phyloP scores from a whole-genome alignment of 345 rosid genomes.

The Moringa oleifera region DNA sequence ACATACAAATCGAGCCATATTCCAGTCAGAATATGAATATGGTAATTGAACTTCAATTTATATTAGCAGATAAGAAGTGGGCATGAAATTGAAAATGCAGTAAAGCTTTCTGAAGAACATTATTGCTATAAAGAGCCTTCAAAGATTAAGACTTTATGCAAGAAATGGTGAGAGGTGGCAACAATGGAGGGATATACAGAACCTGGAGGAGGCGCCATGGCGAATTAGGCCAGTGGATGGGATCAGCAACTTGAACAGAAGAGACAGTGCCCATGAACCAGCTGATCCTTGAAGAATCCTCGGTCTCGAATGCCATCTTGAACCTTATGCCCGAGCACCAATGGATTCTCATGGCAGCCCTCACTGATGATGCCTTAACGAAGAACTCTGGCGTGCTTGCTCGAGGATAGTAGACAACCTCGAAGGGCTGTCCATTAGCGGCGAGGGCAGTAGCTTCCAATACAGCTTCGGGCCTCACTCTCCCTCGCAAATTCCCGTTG shows the following conservation, averaged over 20 bases:
- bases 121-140: no score
- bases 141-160: no score
- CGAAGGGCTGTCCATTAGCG: conserved; percentile 61
- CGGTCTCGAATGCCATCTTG: conserved; percentile 95
- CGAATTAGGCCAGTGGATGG: conserved; percentile 79
- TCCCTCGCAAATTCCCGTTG: conserved; percentile 32
- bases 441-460: conserved; percentile 73
- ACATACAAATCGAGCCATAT: no score
- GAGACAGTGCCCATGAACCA: conserved; percentile 98
- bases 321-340: conserved; percentile 96
- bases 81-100: no score
- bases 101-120: no score
- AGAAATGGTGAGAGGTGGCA: no score
- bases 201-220: conserved; percentile 99
- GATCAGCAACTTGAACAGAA: conserved; percentile 79
- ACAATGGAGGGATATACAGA: not conserved
- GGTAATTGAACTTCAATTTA: no score
- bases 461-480: conserved; percentile 54
- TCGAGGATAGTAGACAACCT: conserved; percentile 74
- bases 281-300: conserved; percentile 88
- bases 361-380: conserved; percentile 54
- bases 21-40: no score
- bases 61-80: no score
- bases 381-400: conserved; percentile 83
- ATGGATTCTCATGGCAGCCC: conserved; percentile 62